Conservation (phyloP, 768 basidiomycete species). For the Trametes villosa region DNA sequence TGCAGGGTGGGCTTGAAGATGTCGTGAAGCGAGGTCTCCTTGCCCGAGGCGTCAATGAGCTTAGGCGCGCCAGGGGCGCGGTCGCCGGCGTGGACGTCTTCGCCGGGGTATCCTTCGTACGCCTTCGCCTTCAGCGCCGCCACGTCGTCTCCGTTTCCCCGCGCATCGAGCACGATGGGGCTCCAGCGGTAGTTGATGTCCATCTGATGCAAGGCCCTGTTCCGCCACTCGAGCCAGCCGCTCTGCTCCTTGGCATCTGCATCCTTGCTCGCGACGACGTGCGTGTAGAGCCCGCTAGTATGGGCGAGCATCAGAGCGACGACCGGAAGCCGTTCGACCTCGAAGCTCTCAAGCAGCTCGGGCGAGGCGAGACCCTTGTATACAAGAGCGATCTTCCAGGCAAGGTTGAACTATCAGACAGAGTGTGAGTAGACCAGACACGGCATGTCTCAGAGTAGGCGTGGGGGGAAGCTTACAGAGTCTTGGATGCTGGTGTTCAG, state of each 20-base stretch:
- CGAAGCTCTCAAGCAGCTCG: slow-evolving; percentile 33
- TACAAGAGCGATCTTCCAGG: slow-evolving; percentile 38
- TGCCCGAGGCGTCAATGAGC: background rate
- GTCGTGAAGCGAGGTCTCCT: background rate
- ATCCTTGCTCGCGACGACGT: background rate
- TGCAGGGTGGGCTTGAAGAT: slow-evolving; percentile 20
- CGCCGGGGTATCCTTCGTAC: slow-evolving; percentile 23
- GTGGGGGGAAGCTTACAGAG: slow-evolving; percentile 23
- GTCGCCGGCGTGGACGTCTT: slow-evolving; percentile 45
- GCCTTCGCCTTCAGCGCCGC: slow-evolving; percentile 27
- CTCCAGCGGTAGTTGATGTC: slow-evolving; percentile 61
- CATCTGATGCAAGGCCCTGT: slow-evolving; percentile 42
- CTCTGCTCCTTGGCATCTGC: background rate
- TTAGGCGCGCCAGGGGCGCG: slow-evolving; percentile 28
- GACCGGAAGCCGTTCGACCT: slow-evolving; percentile 36
- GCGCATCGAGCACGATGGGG: slow-evolving; percentile 47
- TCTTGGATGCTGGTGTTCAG: slow-evolving; percentile 37
- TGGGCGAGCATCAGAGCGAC: slow-evolving; percentile 34
- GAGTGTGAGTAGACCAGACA: background rate
- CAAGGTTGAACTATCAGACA: slow-evolving; percentile 32
- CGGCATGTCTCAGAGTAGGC: too few relatives aligned
- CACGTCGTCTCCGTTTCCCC: slow-evolving; percentile 19
- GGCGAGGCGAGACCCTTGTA: slow-evolving; percentile 31
- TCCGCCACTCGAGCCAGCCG: slow-evolving; percentile 30
- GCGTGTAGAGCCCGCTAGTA: slow-evolving; percentile 23